Percentiles rank a stretch among this genome's conserved stretches.
These are phyloP conservation scores for Warburgia ugandensis DNA, from an alignment of 164 flowering plant genomes.

Conservation along the genomic window DNA sequence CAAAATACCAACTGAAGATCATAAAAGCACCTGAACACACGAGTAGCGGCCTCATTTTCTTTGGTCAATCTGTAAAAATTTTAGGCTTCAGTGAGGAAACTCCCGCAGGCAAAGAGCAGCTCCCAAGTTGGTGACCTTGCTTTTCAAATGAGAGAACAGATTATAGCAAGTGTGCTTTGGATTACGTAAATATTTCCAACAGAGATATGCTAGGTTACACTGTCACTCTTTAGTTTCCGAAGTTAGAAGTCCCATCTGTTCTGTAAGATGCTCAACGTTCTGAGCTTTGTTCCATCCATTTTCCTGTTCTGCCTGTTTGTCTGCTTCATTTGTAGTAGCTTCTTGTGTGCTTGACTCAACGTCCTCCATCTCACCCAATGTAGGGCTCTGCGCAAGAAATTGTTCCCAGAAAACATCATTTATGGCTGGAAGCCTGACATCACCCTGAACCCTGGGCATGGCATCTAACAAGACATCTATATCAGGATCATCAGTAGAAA, in stretches of 20 bases:
- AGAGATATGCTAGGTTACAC: too few species aligned
- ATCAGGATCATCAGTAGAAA: slow-evolving; percentile 34
- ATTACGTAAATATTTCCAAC: too few species aligned
- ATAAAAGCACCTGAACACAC: too few species aligned
- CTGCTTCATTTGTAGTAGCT: slow-evolving; percentile 18
- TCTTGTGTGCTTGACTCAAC: slow-evolving; percentile 21
- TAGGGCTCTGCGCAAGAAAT: slow-evolving; percentile 32
- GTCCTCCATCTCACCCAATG: slow-evolving; percentile 32
- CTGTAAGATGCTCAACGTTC: slow-evolving; percentile 64
- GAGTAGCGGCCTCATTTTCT: too few species aligned
- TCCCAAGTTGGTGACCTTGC: too few species aligned
- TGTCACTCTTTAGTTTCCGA: slow-evolving; percentile 39
- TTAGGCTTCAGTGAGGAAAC: too few species aligned
- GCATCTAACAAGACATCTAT: slow-evolving; percentile 41
- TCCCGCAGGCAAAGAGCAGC: too few species aligned
- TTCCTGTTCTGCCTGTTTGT: too few species aligned
- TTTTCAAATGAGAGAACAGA: too few species aligned
- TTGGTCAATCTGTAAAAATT: too few species aligned
- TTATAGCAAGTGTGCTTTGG: too few species aligned
- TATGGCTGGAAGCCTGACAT: slow-evolving; percentile 28
- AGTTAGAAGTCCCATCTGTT: slow-evolving; percentile 70
- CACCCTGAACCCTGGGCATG: neutral
- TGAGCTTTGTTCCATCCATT: slow-evolving; percentile 56
- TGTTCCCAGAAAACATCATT: slow-evolving; percentile 66
- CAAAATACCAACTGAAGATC: too few species aligned